These are phyloP conservation scores for Fusarium temperatum DNA, from an alignment of 2,329 filamentous ascomycete genomes.

Conservation along the genomic window DNA sequence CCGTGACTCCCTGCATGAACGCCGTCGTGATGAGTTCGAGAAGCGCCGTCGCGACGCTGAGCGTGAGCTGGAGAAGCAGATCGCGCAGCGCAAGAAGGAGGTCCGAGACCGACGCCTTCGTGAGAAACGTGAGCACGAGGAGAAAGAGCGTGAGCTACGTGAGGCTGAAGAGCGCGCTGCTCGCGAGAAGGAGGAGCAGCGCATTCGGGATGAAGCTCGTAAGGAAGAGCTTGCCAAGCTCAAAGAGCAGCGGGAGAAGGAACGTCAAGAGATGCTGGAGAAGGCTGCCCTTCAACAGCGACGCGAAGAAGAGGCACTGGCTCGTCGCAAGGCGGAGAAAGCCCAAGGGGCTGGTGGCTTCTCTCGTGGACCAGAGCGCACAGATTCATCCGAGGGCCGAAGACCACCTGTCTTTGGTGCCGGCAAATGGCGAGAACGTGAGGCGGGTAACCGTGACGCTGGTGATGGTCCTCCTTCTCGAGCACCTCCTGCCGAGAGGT, in stretches of 20 bases:
- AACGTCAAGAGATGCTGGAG: conserved; percentile 74
- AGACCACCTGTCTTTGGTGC: conserved; percentile 47
- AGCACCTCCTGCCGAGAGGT: conserved; percentile 51
- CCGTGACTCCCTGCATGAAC: conserved; percentile 82
- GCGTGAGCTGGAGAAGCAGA: conserved; percentile 91
- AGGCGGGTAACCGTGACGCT: conserved; percentile 42
- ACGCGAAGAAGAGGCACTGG: conserved; percentile 88
- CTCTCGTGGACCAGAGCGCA: conserved; percentile 45
- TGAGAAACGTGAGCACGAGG: conserved; percentile 86
- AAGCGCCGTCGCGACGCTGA: conserved; percentile 91
- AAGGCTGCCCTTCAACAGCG: conserved; percentile 76
- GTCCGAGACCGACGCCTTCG: conserved; percentile 82
- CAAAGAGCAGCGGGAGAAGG: conserved; percentile 72
- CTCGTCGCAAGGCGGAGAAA: conserved; percentile 74
- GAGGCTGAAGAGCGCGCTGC: conserved; percentile 88
- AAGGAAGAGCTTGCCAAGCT: conserved; percentile 73
- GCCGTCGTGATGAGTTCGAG: conserved; percentile 94
- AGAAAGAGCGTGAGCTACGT: conserved; percentile 77
- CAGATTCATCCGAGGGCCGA: conserved; percentile 45
- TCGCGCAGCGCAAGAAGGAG: conserved; percentile 87
- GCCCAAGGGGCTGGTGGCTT: conserved; percentile 50
- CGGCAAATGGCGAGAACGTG: conserved; percentile 56
- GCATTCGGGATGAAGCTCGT: conserved; percentile 80
- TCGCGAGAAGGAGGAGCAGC: conserved; percentile 87
- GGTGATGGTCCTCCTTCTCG: conserved; percentile 45